Evolutionary conservation across 371 early-diverging fungal species (phyloP), one percentile per base, ranked within the genome.

Genomic region (Mortierella sp.): DNA sequence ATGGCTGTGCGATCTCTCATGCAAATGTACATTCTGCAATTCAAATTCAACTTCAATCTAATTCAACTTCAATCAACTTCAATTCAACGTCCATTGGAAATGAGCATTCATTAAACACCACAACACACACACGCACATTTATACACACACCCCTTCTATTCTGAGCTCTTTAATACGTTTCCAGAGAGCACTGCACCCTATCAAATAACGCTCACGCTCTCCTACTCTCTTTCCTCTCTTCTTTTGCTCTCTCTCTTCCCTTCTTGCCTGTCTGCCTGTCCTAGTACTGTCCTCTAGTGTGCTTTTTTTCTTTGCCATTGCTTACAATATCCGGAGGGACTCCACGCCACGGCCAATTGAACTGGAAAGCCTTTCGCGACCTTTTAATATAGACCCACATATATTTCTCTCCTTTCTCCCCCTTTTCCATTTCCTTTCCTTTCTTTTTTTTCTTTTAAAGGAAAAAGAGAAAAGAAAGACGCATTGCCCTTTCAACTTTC

Each of bases 81-180:
- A 43, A 50, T 50, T 50, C 50, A 50, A 50, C n/a, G 50, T 50
- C n/a, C 50, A 6, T 50, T n/a, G n/a, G 13, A n/a, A 50, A 50
- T 50, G 50, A 50, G n/a, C 50, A 50, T 50, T 8, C 50, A 16
- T 50, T 36, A 36, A 36, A 36, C 6, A 36, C 36, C 13, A 41
- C 43, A 41, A 41, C 8, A 41, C 1, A 41, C 8, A 41, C 43
- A 10, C 43, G 1, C 13, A 41, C 43, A 41, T 10, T 1, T 41
- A 10, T 5, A 41, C 8, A 21, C 38, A n/a, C 38, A 24, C 7
- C 36, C 36, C 4, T 36, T 36, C 36, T 36, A 36, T 36, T 36
- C 36, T 6, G 7, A 36, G 7, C 36, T 5, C 36, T 36, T 36
- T 36, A 36, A 36, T 36, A 36, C 36, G 7, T 6, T 36, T 36